Percentiles rank a stretch among this genome's conserved stretches.
phyloP scores from a whole-genome alignment of 306 rosid genomes.

The Cicer judaicum region DNA sequence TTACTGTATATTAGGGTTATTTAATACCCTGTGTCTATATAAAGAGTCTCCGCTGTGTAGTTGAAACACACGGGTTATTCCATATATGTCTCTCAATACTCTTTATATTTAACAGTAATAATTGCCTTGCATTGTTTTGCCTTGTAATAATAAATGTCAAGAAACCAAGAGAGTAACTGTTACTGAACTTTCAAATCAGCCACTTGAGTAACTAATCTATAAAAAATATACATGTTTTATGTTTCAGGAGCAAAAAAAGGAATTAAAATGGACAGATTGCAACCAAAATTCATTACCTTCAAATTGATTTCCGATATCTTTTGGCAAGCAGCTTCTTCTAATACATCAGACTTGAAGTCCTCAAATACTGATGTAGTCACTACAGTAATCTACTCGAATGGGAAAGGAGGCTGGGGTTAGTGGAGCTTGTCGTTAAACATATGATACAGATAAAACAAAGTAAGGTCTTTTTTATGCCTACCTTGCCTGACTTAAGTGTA shows the following conservation, averaged over 20 bases:
- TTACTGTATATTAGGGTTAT: too few species aligned
- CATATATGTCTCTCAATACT: too few species aligned
- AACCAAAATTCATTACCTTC: slow-evolving; percentile 61
- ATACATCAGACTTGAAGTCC: slow-evolving; percentile 70
- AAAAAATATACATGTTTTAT: slow-evolving; percentile 22
- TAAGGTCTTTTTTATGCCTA: slow-evolving; percentile 43
- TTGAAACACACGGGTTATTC: too few species aligned
- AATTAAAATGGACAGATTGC: slow-evolving; percentile 29
- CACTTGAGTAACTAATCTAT: slow-evolving; percentile 21
- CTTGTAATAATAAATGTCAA: slow-evolving; percentile 13
- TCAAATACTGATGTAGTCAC: slow-evolving; percentile 70
- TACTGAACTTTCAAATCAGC: slow-evolving; percentile 14
- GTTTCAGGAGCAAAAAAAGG: slow-evolving; percentile 29
- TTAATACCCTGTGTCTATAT: too few species aligned
- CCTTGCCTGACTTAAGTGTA: slow-evolving; percentile 78
- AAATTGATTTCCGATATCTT: slow-evolving; percentile 75
- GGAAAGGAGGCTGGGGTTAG: slow-evolving; percentile 28
- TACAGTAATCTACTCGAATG: slow-evolving; percentile 60
- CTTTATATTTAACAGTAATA: too few species aligned
- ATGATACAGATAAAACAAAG: slow-evolving; percentile 36
- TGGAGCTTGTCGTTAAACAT: slow-evolving; percentile 37
- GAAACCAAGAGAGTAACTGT: slow-evolving; percentile 22
- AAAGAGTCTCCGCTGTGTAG: too few species aligned
- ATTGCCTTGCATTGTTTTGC: slow-evolving; percentile 23
- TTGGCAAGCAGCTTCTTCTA: slow-evolving; percentile 63